Evolutionary conservation across 768 basidiomycete genomes (phyloP), one percentile per base, ranked within the genome.

Genomic region (Kwoniella sp.): DNA sequence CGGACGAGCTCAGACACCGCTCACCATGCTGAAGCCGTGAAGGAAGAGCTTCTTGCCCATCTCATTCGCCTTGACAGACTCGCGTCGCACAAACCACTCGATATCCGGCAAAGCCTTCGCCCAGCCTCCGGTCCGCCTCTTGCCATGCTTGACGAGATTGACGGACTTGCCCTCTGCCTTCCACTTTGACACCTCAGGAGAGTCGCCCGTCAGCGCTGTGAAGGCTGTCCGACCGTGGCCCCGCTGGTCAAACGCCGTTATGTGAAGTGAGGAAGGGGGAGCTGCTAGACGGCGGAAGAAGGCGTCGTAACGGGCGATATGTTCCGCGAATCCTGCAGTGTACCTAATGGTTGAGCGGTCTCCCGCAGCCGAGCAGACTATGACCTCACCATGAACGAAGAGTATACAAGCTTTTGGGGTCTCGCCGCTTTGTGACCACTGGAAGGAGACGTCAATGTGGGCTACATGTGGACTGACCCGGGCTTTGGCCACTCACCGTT

Each of bases 11-110:
- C n/a, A n/a, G n/a, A n/a, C n/a, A n/a, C n/a, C 31, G 54, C 63
- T 31, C 34, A 67, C 69, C 69, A 70, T 70, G 43, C 65, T 67
- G 48, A 63, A 63, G 19, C 69, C 69, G 49, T 59, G 54, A 19
- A 70, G 43, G 57, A 70, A 70, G 19, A 70, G 45, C 48, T 59
- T 65, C 52, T 60, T 65, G 14, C 41, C 40, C 28, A 38, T 20
- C 6, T n/a, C 28, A n/a, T 34, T 54, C 12, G 64, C 64, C 14
- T 26, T 17, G 15, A 55, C 54, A 20, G 41, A 49, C 33, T 63
- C 63, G 4, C 61, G 22, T 43, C 54, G 56, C 1, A 70, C 65
- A 32, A 67, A 70, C 50, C 55, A 70, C 33, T 67, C 65, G 48
- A 67, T 67, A 62, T 70, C 69, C 34, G 60, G 57, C 17, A 70